Percentiles rank a stretch among this genome's conserved stretches.
These are phyloP conservation scores for Wallacemonas rigidus DNA, from an alignment of 208 protist species.

Conservation along the genomic window DNA sequence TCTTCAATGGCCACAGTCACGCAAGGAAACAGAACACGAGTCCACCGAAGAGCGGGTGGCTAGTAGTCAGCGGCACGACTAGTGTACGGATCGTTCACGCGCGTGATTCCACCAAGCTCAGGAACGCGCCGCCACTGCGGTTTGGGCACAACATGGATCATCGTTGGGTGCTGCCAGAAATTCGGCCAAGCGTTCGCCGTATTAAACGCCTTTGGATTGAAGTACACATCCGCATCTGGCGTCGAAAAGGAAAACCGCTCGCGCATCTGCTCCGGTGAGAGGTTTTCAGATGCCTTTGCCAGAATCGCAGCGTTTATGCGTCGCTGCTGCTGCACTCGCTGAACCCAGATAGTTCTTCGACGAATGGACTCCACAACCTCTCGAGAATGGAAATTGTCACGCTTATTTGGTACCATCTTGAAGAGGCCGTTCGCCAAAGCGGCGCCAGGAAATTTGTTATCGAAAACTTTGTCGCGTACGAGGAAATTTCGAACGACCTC, in stretches of 20 bases:
- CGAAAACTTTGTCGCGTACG: conserved; percentile 87
- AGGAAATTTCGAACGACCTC: conserved; percentile 77
- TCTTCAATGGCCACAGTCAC: background rate
- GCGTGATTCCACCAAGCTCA: conserved; percentile 87
- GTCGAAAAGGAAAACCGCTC: conserved; percentile 64
- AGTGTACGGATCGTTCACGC: conserved; percentile 61
- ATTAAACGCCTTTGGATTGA: conserved; percentile 58
- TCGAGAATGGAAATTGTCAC: conserved; percentile 72
- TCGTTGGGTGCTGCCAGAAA: conserved; percentile 88
- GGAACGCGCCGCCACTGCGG: conserved; percentile 73
- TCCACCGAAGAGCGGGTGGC: background rate
- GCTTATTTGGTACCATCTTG: conserved; percentile 82
- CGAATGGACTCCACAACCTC: conserved; percentile 84
- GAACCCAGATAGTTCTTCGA: conserved; percentile 77
- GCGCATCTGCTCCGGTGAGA: conserved; percentile 37
- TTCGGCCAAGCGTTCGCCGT: conserved; percentile 84
- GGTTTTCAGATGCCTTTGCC: conserved; percentile 28
- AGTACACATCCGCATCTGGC: conserved; percentile 81
- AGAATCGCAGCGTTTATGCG: conserved; percentile 73
- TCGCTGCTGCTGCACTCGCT: conserved; percentile 81
- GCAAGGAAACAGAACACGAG: background rate
- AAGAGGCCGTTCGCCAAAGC: conserved; percentile 85
- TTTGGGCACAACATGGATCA: conserved; percentile 75
- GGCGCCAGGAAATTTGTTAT: conserved; percentile 87
- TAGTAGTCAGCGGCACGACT: conserved; percentile 72